These are phyloP conservation scores for Colletotrichum caudatum DNA, from an alignment of 2,329 filamentous ascomycete species.

Conservation along the genomic window DNA sequence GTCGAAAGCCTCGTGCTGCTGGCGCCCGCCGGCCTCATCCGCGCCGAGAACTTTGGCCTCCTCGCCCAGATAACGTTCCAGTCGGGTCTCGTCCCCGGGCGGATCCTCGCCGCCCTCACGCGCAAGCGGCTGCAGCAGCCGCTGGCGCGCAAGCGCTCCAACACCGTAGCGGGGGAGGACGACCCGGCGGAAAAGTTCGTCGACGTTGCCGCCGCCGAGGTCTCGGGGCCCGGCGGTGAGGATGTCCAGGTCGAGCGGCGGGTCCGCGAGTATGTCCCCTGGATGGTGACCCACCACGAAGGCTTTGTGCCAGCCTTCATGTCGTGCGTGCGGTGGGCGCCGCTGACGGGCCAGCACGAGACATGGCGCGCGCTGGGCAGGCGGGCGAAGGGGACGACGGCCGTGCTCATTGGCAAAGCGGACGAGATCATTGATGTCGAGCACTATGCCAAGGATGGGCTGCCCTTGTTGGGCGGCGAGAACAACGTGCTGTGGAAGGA, in stretches of 20 bases:
- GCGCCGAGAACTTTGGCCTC: slow-evolving; percentile 64
- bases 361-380: slow-evolving; percentile 62
- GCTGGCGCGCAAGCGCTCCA: slow-evolving; percentile 56
- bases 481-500: slow-evolving; percentile 63
- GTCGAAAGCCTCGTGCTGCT: slow-evolving; percentile 79
- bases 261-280: slow-evolving; percentile 66
- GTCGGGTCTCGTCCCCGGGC: slow-evolving; percentile 66
- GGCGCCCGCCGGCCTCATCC: slow-evolving; percentile 82
- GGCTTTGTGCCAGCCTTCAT: slow-evolving; percentile 73
- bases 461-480: slow-evolving; percentile 64
- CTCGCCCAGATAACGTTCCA: slow-evolving; percentile 64
- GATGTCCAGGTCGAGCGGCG: slow-evolving; percentile 55
- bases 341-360: slow-evolving; percentile 64
- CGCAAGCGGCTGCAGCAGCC: slow-evolving; percentile 62
- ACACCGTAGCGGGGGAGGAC: slow-evolving; percentile 42
- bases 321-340: slow-evolving; percentile 66
- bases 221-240: slow-evolving; percentile 48
- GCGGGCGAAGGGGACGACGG: slow-evolving; percentile 58
- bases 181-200: slow-evolving; percentile 48
- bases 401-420: slow-evolving; percentile 63
- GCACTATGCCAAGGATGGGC: slow-evolving; percentile 62
- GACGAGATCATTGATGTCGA: slow-evolving; percentile 66
- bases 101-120: slow-evolving; percentile 62
- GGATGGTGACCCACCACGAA: slow-evolving; percentile 67
- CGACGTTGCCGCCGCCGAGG: slow-evolving; percentile 59